Percentiles rank a stretch among this genome's conserved stretches.
Evolutionary conservation across 306 rosid species (phyloP).

Genomic region (Cucumis cinereus): DNA sequence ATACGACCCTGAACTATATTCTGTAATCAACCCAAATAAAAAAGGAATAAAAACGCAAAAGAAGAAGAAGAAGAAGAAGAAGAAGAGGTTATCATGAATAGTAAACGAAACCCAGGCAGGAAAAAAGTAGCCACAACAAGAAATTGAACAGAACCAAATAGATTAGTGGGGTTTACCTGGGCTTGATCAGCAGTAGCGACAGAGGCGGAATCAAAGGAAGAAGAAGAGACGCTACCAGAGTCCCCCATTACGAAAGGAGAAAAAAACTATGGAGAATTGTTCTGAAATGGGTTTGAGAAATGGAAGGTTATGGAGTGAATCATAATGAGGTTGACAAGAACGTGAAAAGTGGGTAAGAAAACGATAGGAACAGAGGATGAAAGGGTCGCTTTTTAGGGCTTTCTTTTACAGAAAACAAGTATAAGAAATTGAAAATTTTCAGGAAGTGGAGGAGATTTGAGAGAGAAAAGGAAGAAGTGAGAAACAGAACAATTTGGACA

Average conservation of each 20-base stretch:
- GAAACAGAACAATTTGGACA: neutral
- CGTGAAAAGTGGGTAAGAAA: conserved; percentile 6
- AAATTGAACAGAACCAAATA: conserved; percentile 1
- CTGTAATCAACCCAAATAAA: conserved; percentile 8
- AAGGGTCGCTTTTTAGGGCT: neutral
- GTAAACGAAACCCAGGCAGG: neutral
- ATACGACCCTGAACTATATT: conserved; percentile 34
- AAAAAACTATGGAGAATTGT: conserved; percentile 23
- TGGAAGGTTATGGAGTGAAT: neutral
- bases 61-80: neutral
- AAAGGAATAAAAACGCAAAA: neutral
- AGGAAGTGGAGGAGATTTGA: neutral
- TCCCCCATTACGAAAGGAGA: conserved; percentile 34
- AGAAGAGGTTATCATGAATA: neutral
- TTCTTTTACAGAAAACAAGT: neutral
- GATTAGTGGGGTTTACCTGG: conserved; percentile 1
- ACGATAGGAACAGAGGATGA: neutral
- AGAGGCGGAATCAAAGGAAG: conserved; percentile 47
- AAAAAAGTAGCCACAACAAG: neutral
- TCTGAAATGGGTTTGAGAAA: neutral
- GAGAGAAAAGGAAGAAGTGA: neutral
- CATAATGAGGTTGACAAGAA: conserved; percentile 3
- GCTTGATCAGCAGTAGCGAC: conserved; percentile 46
- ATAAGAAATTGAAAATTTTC: neutral
- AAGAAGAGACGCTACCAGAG: conserved; percentile 42